Evolutionary conservation across 495 filamentous ascomycete genomes (phyloP), one percentile per base, ranked within the genome.

Genomic region (Penicillium macrosclerotiorum): DNA sequence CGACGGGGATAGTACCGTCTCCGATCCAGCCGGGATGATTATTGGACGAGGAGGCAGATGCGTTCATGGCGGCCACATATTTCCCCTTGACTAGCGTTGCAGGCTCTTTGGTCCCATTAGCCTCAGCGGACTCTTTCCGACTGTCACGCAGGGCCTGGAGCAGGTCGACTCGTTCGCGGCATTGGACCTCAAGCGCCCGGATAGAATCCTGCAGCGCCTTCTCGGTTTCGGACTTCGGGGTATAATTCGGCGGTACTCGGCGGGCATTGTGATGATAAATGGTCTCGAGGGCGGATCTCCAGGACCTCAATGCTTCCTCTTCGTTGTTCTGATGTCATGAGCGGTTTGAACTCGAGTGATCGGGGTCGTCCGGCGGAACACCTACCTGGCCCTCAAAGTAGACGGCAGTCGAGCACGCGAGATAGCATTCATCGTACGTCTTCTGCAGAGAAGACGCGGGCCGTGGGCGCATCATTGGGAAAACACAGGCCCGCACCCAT

Each of bases 381-480:
- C 58, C 32, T 66, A 93, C 90, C 78, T 95, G 86, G 56, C 84
- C 83, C 64, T 96, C 90, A 64, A 93, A 95, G 68, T 95, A 95
- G 49, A 96, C 86, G 45, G 93, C 93, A 8, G 90, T 97, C 1
- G 90, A 96, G 65, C 89, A 95, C 52, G 84, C 87, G 45, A 96
- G 73, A 67, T 95, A 95, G 67, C 87, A 89, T 59, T 96, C 89
- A 73, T 97, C 90, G 70, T 96, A 96, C 44, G 89, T 95, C 78
- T 96, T 96, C 74, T 97, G 93, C 64, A 96, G 76, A 42, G 83
- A 82, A 63, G 89, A 84, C 59, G 81, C 75, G 51, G 80, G 78
- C 61, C 85, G 89, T 74, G 79, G 85, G 71, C 88, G 86, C 80
- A 92, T 88, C 86, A 87, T 89, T 62, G 55, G 43, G 20, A 51